Percentiles rank a stretch among this genome's conserved stretches.
These are phyloP conservation scores for Saturnispora hagleri DNA, from an alignment of 805 yeast genomes.

Conservation along the genomic window DNA sequence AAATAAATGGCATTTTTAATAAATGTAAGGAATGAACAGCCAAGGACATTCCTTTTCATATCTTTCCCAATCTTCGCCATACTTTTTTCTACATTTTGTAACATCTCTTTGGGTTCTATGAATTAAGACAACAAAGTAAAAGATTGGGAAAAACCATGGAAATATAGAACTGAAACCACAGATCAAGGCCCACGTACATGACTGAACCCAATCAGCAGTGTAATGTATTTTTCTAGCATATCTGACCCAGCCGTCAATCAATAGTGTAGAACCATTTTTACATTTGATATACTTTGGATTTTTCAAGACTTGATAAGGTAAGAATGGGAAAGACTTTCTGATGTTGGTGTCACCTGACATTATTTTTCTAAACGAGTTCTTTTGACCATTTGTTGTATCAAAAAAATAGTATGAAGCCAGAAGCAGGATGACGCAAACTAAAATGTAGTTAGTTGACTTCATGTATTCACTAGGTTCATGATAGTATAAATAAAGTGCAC, in stretches of 20 bases:
- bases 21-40: constrained; percentile 81
- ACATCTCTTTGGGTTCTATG: constrained; percentile 89
- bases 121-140: constrained; percentile 76
- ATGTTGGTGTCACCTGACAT: constrained; percentile 69
- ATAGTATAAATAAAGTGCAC: constrained; percentile 73
- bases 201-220: constrained; percentile 87
- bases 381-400: constrained; percentile 92
- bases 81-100: constrained; percentile 74
- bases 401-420: constrained; percentile 79
- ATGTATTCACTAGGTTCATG: constrained; percentile 79
- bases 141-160: constrained; percentile 94
- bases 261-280: constrained; percentile 71
- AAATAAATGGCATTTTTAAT: constrained; percentile 24
- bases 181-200: constrained; percentile 83
- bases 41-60: constrained; percentile 86
- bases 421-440: constrained; percentile 45
- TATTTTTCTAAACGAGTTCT: constrained; percentile 79
- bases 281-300: constrained; percentile 83
- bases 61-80: constrained; percentile 89
- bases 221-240: constrained; percentile 92
- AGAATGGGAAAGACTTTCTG: constrained; percentile 88
- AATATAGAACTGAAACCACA: constrained; percentile 84
- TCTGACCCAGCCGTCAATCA: constrained; percentile 91
- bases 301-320: constrained; percentile 74
- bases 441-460: constrained; percentile 57